These are phyloP conservation scores for Phytopythium helicoides DNA, from an alignment of 352 stramenopile genomes.

Conservation along the genomic window DNA sequence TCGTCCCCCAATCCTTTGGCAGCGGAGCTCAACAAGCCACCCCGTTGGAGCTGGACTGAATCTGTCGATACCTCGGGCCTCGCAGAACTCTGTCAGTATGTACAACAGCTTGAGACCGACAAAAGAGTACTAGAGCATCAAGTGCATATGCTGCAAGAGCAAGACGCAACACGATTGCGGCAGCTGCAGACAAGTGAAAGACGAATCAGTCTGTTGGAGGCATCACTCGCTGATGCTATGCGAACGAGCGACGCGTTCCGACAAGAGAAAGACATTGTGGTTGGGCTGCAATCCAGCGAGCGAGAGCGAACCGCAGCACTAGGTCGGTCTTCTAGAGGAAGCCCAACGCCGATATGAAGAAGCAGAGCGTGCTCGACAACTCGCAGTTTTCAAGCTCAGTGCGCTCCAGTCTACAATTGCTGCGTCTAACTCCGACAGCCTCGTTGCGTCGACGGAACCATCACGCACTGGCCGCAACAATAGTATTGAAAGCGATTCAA, in stretches of 20 bases:
- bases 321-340: conserved; percentile 32
- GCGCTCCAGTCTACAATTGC: conserved; percentile 42
- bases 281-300: conserved; percentile 30
- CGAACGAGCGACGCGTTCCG: conserved; percentile 21
- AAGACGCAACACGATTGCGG: conserved; percentile 32
- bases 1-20: background rate
- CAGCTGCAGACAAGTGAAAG: conserved; percentile 21
- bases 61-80: conserved; percentile 14
- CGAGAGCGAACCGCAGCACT: conserved; percentile 31
- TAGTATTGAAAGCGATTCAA: background rate
- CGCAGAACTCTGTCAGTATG: conserved; percentile 45
- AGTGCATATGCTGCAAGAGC: conserved; percentile 32
- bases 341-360: conserved; percentile 47
- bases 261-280: conserved; percentile 30
- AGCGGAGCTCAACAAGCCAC: background rate
- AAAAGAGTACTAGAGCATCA: conserved; percentile 42
- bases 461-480: background rate
- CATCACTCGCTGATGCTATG: conserved; percentile 24
- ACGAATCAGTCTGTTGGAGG: conserved; percentile 41
- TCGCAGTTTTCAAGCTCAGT: conserved; percentile 63
- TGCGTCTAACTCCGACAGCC: conserved; percentile 18
- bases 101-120: conserved; percentile 47
- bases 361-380: conserved; percentile 50
- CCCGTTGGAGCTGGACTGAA: conserved; percentile 5
- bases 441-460: conserved; percentile 9